Base-by-base conservation (phyloP, 2,329 filamentous ascomycete species). In the Aspergillus transmontanensis region DNA sequence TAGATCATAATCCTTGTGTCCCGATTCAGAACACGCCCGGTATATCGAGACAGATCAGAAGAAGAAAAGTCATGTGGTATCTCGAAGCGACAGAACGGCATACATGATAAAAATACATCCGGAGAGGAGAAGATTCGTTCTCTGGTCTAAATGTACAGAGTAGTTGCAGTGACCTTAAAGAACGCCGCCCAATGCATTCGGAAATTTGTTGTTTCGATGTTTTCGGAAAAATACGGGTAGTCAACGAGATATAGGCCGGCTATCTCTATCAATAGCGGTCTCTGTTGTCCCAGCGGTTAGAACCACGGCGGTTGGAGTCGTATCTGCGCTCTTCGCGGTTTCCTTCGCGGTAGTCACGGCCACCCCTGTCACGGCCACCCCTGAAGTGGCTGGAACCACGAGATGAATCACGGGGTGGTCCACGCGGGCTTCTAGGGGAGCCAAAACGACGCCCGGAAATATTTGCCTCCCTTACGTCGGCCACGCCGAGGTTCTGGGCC, bases 401-500 rank as follows among this genome's bases (percentile, higher is more conserved):
- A 23, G 16, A 34, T 16, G 36, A 34, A 14, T 28, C 26, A 45
- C 39, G 43, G 14, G 19, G 4, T 9, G 34, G 12, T 6, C 41
- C 39, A 28, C 16, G 19, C 41, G 32, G 55, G n/a, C 26, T 10
- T 57, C 54, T 45, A n/a, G 19, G 19, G 45, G 30, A 21, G 53
- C 53, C 28, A 39, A 23, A 23, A 36, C 54, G 46, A 36, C 21
- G 23, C 19, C 59, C 58, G 23, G 55, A 64, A n/a, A 70, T 51
- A 9, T 69, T 71, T 45, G 79, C 54, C 46, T 74, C 75, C 23
- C 63, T 56, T 11, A 74, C 55, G 12, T 67, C 53, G 3, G 39
- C 36, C 14, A 78, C 68, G 12, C 77, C 75, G 26, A 79, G 62
- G 65, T 73, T 78, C 7, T 60, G 36, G 10, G 71, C 72, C 28